Evolutionary conservation across 1,139 yeast genomes (phyloP).

Genomic region (Lodderomyces jiufengensis): DNA sequence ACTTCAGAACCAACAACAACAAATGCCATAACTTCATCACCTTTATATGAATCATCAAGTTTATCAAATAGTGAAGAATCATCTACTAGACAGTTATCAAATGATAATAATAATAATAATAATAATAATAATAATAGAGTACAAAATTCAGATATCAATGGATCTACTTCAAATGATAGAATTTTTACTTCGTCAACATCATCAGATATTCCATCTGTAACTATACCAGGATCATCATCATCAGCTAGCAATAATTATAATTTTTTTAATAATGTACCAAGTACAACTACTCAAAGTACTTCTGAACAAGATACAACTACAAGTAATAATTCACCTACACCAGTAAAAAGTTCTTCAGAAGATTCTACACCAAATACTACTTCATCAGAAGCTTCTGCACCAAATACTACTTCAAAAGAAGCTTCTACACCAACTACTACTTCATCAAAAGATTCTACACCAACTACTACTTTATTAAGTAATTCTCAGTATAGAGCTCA

Average conservation of each 20-base stretch:
- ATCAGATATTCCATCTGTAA: background rate
- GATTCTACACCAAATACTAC: background rate
- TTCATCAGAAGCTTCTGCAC: too few species aligned
- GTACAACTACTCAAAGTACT: background rate
- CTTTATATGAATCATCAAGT: constrained; percentile 6
- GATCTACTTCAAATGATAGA: background rate
- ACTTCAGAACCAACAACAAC: background rate
- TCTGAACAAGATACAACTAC: constrained; percentile 2
- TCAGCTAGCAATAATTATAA: background rate
- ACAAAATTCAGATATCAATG: background rate
- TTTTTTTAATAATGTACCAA: background rate
- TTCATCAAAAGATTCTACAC: background rate
- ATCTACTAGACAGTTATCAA: constrained; percentile 1
- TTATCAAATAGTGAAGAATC: constrained; percentile 2
- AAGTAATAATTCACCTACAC: background rate
- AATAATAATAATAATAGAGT: background rate
- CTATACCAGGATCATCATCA: background rate
- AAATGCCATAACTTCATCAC: background rate
- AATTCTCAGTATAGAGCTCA: background rate
- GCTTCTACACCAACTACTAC: background rate
- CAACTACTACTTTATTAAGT: too few species aligned
- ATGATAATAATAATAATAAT: background rate
- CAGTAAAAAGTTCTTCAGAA: background rate
- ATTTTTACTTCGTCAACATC: background rate
- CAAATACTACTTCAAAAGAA: too few species aligned